A percentile compares a stretch with the other conserved stretches of the same genome.
phyloP scores from a whole-genome alignment of 2,329 filamentous ascomycete species.

The Alternaria sp. region DNA sequence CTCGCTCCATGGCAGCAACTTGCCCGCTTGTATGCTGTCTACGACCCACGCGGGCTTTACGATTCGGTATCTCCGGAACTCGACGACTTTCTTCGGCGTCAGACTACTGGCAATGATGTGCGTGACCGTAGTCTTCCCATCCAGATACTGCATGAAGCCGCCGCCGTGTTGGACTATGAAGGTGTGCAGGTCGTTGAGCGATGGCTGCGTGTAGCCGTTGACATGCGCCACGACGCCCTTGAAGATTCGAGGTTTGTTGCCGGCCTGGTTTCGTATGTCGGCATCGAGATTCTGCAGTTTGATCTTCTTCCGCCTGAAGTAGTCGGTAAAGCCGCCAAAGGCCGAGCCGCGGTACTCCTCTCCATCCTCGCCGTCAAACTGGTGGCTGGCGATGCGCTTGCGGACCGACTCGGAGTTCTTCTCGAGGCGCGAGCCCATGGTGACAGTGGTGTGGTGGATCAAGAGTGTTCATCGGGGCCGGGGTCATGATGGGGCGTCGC shows the following conservation, averaged over 20 bases:
- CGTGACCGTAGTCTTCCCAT: constrained; percentile 92
- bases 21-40: constrained; percentile 83
- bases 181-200: constrained; percentile 84
- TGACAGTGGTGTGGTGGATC: constrained; percentile 20
- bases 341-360: constrained; percentile 89
- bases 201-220: constrained; percentile 94
- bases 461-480: constrained; percentile 22
- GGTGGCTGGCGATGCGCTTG: constrained; percentile 70
- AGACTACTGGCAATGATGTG: constrained; percentile 92
- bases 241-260: constrained; percentile 82
- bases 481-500: constrained; percentile 32
- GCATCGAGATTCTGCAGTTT: constrained; percentile 95
- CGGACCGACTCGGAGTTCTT: constrained; percentile 64
- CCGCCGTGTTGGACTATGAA: constrained; percentile 94
- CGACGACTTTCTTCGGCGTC: constrained; percentile 89
- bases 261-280: constrained; percentile 72
- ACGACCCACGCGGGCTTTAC: constrained; percentile 95
- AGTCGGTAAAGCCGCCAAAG: constrained; percentile 90
- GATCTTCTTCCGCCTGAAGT: constrained; percentile 94
- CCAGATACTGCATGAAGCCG: constrained; percentile 91
- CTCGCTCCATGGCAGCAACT: constrained; percentile 81
- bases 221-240: constrained; percentile 89
- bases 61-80: constrained; percentile 86
- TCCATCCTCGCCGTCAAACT: constrained; percentile 79
- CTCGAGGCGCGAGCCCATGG: constrained; percentile 68